A percentile compares a stretch with the other conserved stretches of the same genome.
Evolutionary conservation across 345 rosid genomes (phyloP).

Genomic region (Melaleuca alternifolia): DNA sequence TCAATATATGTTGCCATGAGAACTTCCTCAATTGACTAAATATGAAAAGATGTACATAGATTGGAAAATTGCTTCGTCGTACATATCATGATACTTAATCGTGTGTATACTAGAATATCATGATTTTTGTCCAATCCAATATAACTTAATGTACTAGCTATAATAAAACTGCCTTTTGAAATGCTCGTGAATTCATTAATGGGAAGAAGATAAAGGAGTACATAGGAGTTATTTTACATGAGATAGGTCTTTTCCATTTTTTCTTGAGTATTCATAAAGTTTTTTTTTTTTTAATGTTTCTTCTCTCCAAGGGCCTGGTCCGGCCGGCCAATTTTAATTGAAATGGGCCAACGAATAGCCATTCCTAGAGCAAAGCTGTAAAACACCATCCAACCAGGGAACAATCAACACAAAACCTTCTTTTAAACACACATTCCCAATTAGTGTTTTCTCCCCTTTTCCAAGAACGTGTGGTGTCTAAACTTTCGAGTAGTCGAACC

Average conservation of each 20-base stretch:
- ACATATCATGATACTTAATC: no score
- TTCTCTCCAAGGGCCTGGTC: neutral
- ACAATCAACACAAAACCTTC: no score
- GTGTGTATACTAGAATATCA: no score
- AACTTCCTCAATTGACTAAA: no score
- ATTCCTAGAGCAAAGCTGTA: neutral
- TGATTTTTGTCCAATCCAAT: neutral
- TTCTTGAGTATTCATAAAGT: neutral
- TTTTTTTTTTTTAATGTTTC: neutral
- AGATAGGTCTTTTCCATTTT: neutral
- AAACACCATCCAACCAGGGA: no score
- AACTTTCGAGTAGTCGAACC: no score
- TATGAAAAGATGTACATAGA: no score
- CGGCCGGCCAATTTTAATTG: neutral
- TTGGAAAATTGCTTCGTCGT: no score
- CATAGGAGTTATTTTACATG: neutral
- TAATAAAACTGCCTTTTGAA: no score
- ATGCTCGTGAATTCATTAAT: neutral
- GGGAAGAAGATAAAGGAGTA: neutral
- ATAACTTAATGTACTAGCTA: neutral
- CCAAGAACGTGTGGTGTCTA: no score
- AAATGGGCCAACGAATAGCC: neutral
- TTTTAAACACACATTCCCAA: neutral
- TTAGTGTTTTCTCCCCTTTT: neutral
- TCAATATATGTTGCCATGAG: no score